Evolutionary conservation across 2,329 filamentous ascomycete genomes (phyloP).

Genomic region (Colletotrichum liaoningense): DNA sequence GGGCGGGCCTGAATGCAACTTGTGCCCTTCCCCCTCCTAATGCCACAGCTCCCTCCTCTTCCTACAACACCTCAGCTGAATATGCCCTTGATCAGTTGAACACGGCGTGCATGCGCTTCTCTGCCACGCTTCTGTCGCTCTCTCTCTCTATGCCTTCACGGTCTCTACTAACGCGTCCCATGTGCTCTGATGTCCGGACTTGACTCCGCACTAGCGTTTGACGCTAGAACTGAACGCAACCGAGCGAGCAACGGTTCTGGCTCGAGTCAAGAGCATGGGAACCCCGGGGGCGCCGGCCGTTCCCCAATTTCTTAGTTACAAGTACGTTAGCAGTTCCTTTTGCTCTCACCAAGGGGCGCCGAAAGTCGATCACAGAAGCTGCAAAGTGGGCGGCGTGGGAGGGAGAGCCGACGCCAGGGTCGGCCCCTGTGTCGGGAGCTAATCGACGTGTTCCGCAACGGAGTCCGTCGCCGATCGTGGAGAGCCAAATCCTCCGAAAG

Average conservation of each 20-base stretch:
- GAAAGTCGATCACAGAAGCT: background rate
- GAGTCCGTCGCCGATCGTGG: slow-evolving; percentile 32
- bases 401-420: slow-evolving; percentile 14
- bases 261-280: slow-evolving; percentile 14
- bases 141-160: background rate
- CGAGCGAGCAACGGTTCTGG: slow-evolving; percentile 22
- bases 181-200: slow-evolving; percentile 32
- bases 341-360: background rate
- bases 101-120: slow-evolving; percentile 20
- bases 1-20: slow-evolving; percentile 14
- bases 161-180: background rate
- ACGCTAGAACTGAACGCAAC: slow-evolving; percentile 27
- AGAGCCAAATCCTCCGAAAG: slow-evolving; percentile 21
- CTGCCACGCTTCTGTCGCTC: background rate
- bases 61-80: background rate
- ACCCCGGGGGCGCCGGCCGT: slow-evolving; percentile 7
- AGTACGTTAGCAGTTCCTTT: background rate
- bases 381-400: background rate
- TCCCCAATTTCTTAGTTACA: background rate
- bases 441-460: slow-evolving; percentile 25
- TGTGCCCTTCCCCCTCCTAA: background rate
- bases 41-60: background rate
- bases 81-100: slow-evolving; percentile 24
- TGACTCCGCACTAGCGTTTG: slow-evolving; percentile 34
- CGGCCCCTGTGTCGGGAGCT: slow-evolving; percentile 29